Percentiles rank a stretch among this genome's conserved stretches.
phyloP scores from a whole-genome alignment of 2,329 filamentous ascomycete genomes.

The Nigrograna mackinnonii region DNA sequence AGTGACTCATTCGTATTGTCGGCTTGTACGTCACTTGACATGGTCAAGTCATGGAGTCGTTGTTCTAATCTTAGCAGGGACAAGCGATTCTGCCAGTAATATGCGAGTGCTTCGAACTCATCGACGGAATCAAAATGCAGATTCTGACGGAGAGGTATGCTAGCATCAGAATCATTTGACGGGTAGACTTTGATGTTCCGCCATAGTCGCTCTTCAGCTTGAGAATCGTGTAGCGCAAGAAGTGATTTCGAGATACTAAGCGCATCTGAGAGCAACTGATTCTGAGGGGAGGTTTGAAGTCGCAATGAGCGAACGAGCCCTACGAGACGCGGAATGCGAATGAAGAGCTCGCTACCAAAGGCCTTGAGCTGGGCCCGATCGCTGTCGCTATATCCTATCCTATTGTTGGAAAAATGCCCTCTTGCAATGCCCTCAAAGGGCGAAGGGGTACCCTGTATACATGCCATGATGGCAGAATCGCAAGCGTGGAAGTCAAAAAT shows the following conservation, averaged over 20 bases:
- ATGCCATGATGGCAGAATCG: conserved; percentile 17
- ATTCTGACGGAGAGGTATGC: conserved; percentile 7
- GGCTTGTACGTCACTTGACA: conserved; percentile 2
- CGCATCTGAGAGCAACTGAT: conserved; percentile 9
- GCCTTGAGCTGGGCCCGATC: conserved; percentile 14
- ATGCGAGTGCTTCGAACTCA: conserved; percentile 17
- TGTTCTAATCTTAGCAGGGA: conserved; percentile 14
- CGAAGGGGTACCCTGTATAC: conserved; percentile 13
- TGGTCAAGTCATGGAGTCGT: conserved; percentile 6
- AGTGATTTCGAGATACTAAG: conserved; percentile 11
- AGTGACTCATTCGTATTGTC: conserved; percentile 3
- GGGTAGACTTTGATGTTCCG: conserved; percentile 9
- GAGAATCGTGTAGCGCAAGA: conserved; percentile 12
- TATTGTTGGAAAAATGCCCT: conserved; percentile 12
- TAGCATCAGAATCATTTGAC: conserved; percentile 3
- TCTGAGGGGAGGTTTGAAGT: conserved; percentile 6
- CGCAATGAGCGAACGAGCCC: conserved; percentile 15
- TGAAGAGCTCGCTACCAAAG: conserved; percentile 16
- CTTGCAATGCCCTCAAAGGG: conserved; percentile 14
- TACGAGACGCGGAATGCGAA: conserved; percentile 17
- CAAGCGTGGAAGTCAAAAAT: conserved; percentile 18
- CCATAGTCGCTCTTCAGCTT: conserved; percentile 13
- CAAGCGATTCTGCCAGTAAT: conserved; percentile 17
- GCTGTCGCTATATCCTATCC: conserved; percentile 8
- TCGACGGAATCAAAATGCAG: conserved; percentile 15